These are phyloP conservation scores for Haberlea rhodopensis DNA, from an alignment of 257 asterid species.

Conservation along the genomic window DNA sequence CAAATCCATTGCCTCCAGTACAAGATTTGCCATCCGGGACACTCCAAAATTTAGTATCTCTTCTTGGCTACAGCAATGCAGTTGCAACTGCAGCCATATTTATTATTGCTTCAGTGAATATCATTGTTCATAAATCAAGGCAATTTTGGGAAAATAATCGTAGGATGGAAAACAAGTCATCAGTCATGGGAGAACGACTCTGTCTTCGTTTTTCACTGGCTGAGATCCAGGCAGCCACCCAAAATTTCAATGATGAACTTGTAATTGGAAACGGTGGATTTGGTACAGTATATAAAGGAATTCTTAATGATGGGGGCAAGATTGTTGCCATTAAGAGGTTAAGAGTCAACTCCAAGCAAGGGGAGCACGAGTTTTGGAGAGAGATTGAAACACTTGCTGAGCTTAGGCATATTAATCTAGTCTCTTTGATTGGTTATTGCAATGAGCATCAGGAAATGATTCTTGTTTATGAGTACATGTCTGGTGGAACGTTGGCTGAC, in stretches of 20 bases:
- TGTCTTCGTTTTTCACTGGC: constrained; percentile 37
- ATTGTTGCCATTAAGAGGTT: constrained; percentile 38
- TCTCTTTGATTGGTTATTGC: too few relatives aligned
- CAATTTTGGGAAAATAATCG: constrained; percentile 24
- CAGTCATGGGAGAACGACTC: constrained; percentile 17
- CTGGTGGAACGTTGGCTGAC: too few relatives aligned
- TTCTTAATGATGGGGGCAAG: constrained; percentile 26
- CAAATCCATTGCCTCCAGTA: constrained; percentile 3
- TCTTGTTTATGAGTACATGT: too few relatives aligned
- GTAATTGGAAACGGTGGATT: constrained; percentile 46
- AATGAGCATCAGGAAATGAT: too few relatives aligned
- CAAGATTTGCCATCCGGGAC: constrained; percentile 6
- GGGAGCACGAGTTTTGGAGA: neutral
- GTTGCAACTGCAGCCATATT: constrained; percentile 26
- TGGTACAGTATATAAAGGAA: constrained; percentile 39
- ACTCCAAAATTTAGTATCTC: neutral
- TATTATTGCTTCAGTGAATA: constrained; percentile 24
- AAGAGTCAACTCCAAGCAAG: constrained; percentile 29
- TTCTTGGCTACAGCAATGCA: constrained; percentile 19
- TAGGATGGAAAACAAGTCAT: constrained; percentile 15
- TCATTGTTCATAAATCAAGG: constrained; percentile 25
- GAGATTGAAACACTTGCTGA: too few relatives aligned
- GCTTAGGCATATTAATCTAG: too few relatives aligned
- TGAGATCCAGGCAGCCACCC: constrained; percentile 35
- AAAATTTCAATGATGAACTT: constrained; percentile 31